Evolutionary conservation across 1,284 basidiomycete species (phyloP).

Genomic region (Nidula niveotomentosa): DNA sequence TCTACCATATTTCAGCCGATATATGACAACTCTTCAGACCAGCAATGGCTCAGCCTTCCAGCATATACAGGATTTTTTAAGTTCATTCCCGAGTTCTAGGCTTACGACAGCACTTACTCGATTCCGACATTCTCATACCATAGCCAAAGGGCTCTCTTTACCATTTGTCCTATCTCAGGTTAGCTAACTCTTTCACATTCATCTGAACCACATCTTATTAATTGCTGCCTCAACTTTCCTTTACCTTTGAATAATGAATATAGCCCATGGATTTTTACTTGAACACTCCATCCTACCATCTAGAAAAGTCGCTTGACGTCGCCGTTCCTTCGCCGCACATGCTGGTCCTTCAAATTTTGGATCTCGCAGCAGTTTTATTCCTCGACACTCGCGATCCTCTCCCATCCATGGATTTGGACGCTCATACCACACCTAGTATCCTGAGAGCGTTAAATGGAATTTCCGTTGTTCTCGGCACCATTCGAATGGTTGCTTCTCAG

Average conservation of each 20-base stretch:
- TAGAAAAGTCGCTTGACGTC: conserved; percentile 12
- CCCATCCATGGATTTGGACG: too few relatives aligned
- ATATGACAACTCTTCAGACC: conserved; percentile 4
- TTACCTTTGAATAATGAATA: conserved; percentile 11
- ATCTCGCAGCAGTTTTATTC: conserved; percentile 25
- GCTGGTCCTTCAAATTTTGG: conserved; percentile 23
- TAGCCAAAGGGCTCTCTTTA: conserved; percentile 26
- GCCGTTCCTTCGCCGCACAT: conserved; percentile 14
- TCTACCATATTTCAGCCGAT: conserved; percentile 33
- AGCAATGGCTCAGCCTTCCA: background rate
- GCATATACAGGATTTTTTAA: conserved; percentile 3
- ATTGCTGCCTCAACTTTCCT: conserved; percentile 5
- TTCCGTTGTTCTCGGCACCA: too few relatives aligned
- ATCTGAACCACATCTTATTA: conserved; percentile 12
- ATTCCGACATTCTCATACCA: conserved; percentile 21
- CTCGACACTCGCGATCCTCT: conserved; percentile 17
- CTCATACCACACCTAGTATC: too few relatives aligned
- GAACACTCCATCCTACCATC: conserved; percentile 13
- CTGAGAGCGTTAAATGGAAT: too few relatives aligned
- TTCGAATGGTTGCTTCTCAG: too few relatives aligned
- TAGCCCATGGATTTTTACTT: conserved; percentile 35
- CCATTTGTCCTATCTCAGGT: conserved; percentile 39
- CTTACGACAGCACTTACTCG: conserved; percentile 13
- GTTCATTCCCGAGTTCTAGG: conserved; percentile 11
- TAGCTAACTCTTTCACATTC: conserved; percentile 20